Conservation (phyloP, 768 basidiomycete species). For the Hericium rajendrae region DNA sequence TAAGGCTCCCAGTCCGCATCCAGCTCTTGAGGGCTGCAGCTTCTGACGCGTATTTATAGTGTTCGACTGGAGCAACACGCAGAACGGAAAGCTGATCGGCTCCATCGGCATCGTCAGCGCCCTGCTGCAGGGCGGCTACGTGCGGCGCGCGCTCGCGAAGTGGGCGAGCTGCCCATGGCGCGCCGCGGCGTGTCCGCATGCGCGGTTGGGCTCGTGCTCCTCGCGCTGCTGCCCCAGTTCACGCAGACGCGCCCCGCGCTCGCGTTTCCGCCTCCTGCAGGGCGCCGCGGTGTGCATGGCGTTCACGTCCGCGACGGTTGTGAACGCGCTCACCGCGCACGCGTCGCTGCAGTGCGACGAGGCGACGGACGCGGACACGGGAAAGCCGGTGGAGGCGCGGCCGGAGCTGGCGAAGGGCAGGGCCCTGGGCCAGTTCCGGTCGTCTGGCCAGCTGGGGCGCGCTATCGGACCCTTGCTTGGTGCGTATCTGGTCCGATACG, state of each 20-base stretch:
- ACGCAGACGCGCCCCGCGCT: constrained; percentile 30
- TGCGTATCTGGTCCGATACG: constrained; percentile 24
- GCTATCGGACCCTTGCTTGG: constrained; percentile 90
- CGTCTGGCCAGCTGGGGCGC: constrained; percentile 89
- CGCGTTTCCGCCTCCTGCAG: constrained; percentile 46
- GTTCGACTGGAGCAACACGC: constrained; percentile 81
- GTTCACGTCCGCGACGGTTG: constrained; percentile 92
- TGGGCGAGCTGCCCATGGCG: constrained; percentile 79
- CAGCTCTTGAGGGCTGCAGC: too few relatives aligned
- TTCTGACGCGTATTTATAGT: constrained; percentile 35
- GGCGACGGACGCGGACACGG: constrained; percentile 40
- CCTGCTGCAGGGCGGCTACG: constrained; percentile 88
- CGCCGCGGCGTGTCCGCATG: constrained; percentile 71
- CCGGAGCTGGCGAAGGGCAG: constrained; percentile 74
- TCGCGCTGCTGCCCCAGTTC: constrained; percentile 61
- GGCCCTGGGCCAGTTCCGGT: constrained; percentile 79
- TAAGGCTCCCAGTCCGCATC: constrained; percentile 28
- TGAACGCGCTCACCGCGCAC: constrained; percentile 84
- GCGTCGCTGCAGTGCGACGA: constrained; percentile 91
- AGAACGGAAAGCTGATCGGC: constrained; percentile 77
- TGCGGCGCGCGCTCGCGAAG: constrained; percentile 69
- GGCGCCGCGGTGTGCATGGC: constrained; percentile 78
- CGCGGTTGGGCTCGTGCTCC: constrained; percentile 54
- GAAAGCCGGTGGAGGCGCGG: constrained; percentile 43
- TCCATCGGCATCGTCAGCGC: constrained; percentile 89